phyloP scores from a whole-genome alignment of 2,329 filamentous ascomycete species.

The Epichloe sp. region DNA sequence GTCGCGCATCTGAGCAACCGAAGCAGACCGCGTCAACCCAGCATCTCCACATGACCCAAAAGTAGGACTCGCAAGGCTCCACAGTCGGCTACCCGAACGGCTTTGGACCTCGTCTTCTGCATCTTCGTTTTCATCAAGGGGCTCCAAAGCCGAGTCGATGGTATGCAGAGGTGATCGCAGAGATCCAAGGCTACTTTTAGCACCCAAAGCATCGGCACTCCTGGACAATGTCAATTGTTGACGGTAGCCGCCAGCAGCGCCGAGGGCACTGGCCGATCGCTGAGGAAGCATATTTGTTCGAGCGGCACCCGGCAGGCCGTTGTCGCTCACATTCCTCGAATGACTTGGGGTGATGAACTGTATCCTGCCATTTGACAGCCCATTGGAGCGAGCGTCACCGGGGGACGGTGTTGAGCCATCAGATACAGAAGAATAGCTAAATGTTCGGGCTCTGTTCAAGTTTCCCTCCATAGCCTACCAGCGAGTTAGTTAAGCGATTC shows the following conservation, averaged over 20 bases:
- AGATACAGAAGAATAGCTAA: slow-evolving; percentile 32
- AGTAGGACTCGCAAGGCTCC: slow-evolving; percentile 31
- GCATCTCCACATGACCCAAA: slow-evolving; percentile 29
- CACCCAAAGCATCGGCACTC: slow-evolving; percentile 28
- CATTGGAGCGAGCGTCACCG: slow-evolving; percentile 18
- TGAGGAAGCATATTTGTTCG: slow-evolving; percentile 26
- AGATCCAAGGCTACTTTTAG: slow-evolving; percentile 13
- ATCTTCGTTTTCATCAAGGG: slow-evolving; percentile 37
- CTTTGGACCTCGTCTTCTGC: slow-evolving; percentile 14
- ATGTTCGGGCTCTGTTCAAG: slow-evolving; percentile 61
- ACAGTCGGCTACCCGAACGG: slow-evolving; percentile 20
- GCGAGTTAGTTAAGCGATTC: background rate
- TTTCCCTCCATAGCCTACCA: slow-evolving; percentile 85
- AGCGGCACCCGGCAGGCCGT: slow-evolving; percentile 13
- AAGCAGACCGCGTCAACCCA: slow-evolving; percentile 51
- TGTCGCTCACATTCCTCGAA: slow-evolving; percentile 21
- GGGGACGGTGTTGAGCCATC: slow-evolving; percentile 40
- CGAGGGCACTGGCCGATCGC: slow-evolving; percentile 52
- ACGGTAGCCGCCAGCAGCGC: slow-evolving; percentile 44
- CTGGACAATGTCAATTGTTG: slow-evolving; percentile 31
- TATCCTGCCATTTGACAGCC: slow-evolving; percentile 10
- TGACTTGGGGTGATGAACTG: slow-evolving; percentile 11
- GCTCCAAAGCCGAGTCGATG: slow-evolving; percentile 33
- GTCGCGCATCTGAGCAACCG: slow-evolving; percentile 57
- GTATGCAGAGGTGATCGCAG: slow-evolving; percentile 25